Percentiles rank a stretch among this genome's conserved stretches.
Conservation (phyloP, 139 green algal species). For the Volvox reticuliferus region DNA sequence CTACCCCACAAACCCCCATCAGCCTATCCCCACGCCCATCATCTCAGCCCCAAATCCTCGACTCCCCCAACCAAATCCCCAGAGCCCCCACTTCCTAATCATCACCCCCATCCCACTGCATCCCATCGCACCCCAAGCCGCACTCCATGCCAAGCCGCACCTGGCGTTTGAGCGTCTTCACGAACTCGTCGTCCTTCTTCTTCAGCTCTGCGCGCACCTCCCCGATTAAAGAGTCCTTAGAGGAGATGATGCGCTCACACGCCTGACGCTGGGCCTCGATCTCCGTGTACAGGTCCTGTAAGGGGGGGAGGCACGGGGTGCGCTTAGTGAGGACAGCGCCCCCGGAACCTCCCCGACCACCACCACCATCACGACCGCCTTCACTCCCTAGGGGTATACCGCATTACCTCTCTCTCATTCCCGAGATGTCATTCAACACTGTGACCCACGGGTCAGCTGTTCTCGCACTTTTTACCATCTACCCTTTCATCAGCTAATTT, state of each 20-base stretch:
- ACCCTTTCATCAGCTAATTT: too few species aligned
- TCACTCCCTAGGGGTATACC: too few species aligned
- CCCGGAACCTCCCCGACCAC: too few species aligned
- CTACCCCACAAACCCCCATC: too few species aligned
- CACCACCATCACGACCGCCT: too few species aligned
- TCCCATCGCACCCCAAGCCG: not conserved
- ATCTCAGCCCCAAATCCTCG: not conserved
- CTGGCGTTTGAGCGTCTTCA: slow-evolving; percentile 77
- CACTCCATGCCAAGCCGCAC: not conserved
- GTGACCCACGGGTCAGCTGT: too few species aligned
- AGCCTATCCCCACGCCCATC: not conserved
- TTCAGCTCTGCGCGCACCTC: slow-evolving; percentile 80
- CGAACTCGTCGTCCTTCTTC: slow-evolving; percentile 86
- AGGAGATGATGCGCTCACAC: slow-evolving; percentile 75
- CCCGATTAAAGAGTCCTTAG: slow-evolving; percentile 78
- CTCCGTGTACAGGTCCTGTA: slow-evolving; percentile 75
- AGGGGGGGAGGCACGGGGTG: not conserved
- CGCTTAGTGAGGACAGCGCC: too few species aligned
- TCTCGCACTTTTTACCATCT: too few species aligned
- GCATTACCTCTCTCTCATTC: too few species aligned
- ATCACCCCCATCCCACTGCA: not conserved
- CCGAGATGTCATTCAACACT: too few species aligned
- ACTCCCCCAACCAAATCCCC: not conserved
- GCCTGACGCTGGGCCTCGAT: slow-evolving; percentile 78
- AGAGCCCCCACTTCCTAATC: not conserved